phyloP scores from a whole-genome alignment of 2,329 filamentous ascomycete genomes.

The Botrytis aclada region DNA sequence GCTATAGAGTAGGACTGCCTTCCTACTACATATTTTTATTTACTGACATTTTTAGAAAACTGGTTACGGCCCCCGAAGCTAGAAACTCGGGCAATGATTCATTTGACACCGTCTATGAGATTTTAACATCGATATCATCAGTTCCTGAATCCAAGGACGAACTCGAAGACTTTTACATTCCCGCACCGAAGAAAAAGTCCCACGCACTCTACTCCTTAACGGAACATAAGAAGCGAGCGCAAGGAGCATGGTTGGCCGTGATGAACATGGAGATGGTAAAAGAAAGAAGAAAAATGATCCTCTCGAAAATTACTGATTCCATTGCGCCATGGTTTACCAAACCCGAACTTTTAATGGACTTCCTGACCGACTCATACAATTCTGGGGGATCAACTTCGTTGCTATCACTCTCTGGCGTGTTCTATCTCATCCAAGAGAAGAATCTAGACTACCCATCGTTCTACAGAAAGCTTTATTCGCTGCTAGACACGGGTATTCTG shows the following conservation, averaged over 20 bases:
- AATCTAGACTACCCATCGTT: slow-evolving; percentile 97
- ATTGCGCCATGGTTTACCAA: slow-evolving; percentile 89
- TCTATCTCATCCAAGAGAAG: slow-evolving; percentile 87
- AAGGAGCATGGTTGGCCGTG: slow-evolving; percentile 82
- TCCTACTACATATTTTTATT: slow-evolving; percentile 20
- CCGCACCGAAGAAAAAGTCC: slow-evolving; percentile 62
- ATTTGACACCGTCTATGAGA: slow-evolving; percentile 56
- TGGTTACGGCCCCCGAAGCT: slow-evolving; percentile 36
- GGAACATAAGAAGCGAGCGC: slow-evolving; percentile 74
- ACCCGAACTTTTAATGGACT: slow-evolving; percentile 90
- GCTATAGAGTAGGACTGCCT: slow-evolving; percentile 61
- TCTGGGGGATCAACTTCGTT: slow-evolving; percentile 82
- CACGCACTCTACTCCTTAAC: slow-evolving; percentile 62
- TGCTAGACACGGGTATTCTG: slow-evolving; percentile 79
- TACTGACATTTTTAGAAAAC: slow-evolving; percentile 34
- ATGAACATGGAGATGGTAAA: slow-evolving; percentile 65
- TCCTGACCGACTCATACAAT: slow-evolving; percentile 91
- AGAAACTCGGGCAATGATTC: slow-evolving; percentile 35
- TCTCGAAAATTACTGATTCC: slow-evolving; percentile 70
- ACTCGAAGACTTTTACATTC: slow-evolving; percentile 65
- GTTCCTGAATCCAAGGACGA: slow-evolving; percentile 66
- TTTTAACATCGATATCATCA: slow-evolving; percentile 66
- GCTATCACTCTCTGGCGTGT: slow-evolving; percentile 86
- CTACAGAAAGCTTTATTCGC: slow-evolving; percentile 88
- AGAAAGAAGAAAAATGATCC: slow-evolving; percentile 73